A percentile compares a stretch with the other conserved stretches of the same genome.
phyloP scores from a whole-genome alignment of 768 basidiomycete genomes.

The Steccherinum ochraceum region DNA sequence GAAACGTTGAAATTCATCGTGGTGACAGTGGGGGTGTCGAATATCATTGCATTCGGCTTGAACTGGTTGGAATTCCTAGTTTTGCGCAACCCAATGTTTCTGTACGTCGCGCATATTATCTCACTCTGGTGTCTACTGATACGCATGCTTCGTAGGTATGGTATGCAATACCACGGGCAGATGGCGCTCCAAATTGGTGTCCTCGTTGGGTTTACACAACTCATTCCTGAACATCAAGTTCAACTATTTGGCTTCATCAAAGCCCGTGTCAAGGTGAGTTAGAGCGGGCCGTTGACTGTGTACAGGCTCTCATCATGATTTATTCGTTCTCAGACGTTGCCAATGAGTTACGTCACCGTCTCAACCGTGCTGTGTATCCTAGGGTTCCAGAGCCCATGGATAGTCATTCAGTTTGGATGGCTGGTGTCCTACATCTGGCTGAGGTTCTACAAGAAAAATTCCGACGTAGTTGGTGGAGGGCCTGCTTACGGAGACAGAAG shows the following conservation, averaged over 20 bases:
- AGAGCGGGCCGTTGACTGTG: too few species aligned
- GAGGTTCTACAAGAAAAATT: slow-evolving; percentile 91
- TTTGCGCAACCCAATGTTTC: slow-evolving; percentile 66
- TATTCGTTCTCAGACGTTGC: slow-evolving; percentile 55
- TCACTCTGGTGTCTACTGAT: too few species aligned
- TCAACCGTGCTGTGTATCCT: slow-evolving; percentile 80
- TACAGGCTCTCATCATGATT: not conserved
- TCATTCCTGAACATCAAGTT: slow-evolving; percentile 97
- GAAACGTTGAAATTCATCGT: slow-evolving; percentile 85
- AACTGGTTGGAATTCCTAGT: slow-evolving; percentile 83
- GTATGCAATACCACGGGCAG: slow-evolving; percentile 87
- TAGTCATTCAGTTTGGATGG: slow-evolving; percentile 99
- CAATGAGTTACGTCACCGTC: slow-evolving; percentile 90
- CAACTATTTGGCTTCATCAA: slow-evolving; percentile 83
- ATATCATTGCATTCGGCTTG: slow-evolving; percentile 82
- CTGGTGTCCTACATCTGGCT: slow-evolving; percentile 93
- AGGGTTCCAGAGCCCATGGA: slow-evolving; percentile 86
- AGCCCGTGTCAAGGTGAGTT: slow-evolving; percentile 79
- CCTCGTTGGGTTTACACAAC: slow-evolving; percentile 93
- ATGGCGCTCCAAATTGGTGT: slow-evolving; percentile 86
- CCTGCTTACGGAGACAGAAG: slow-evolving; percentile 88
- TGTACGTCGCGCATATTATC: slow-evolving; percentile 46
- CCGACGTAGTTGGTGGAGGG: slow-evolving; percentile 52
- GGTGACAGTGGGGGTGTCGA: slow-evolving; percentile 72
- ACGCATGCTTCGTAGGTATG: slow-evolving; percentile 56